These are phyloP conservation scores for Podochytrium sp. DNA, from an alignment of 192 early-diverging fungal species.

Conservation along the genomic window DNA sequence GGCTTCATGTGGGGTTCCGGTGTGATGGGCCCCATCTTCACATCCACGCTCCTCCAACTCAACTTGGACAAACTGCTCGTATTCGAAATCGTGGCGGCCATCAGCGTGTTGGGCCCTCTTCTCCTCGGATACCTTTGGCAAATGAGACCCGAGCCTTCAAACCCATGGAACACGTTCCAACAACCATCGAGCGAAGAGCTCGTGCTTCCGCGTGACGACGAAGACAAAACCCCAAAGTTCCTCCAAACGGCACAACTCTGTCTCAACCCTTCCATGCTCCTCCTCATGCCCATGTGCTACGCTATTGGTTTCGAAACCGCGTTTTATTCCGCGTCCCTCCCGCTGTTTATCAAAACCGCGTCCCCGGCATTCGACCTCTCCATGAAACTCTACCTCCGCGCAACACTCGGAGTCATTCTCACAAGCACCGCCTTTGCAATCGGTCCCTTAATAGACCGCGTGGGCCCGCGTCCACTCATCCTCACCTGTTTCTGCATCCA, in stretches of 20 bases:
- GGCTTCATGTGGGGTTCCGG: slow-evolving; percentile 5
- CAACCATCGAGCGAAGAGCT: not conserved
- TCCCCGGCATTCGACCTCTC: not conserved
- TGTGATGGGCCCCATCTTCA: slow-evolving; percentile 18
- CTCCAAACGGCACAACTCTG: slow-evolving; percentile 10
- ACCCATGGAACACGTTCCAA: slow-evolving; percentile 3
- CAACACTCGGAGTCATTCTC: not conserved
- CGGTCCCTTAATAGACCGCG: not conserved
- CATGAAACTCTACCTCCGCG: not conserved
- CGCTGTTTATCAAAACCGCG: not conserved
- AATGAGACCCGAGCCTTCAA: slow-evolving; percentile 18
- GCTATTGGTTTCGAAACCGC: slow-evolving; percentile 6
- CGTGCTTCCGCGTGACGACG: not conserved
- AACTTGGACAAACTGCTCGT: slow-evolving; percentile 10
- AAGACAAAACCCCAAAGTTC: not conserved
- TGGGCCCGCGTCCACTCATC: not conserved
- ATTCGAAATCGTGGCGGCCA: slow-evolving; percentile 18
- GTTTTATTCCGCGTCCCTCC: slow-evolving; percentile 16
- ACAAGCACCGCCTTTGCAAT: not conserved
- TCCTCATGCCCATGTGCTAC: slow-evolving; percentile 4
- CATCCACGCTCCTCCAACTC: not conserved
- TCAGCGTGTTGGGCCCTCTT: slow-evolving; percentile 11
- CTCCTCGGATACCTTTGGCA: not conserved
- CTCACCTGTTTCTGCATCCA: not conserved
- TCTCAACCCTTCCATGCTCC: slow-evolving; percentile 10